These are phyloP conservation scores for Pseudofabraea citricarpa DNA, from an alignment of 2,329 filamentous ascomycete genomes.

Conservation along the genomic window DNA sequence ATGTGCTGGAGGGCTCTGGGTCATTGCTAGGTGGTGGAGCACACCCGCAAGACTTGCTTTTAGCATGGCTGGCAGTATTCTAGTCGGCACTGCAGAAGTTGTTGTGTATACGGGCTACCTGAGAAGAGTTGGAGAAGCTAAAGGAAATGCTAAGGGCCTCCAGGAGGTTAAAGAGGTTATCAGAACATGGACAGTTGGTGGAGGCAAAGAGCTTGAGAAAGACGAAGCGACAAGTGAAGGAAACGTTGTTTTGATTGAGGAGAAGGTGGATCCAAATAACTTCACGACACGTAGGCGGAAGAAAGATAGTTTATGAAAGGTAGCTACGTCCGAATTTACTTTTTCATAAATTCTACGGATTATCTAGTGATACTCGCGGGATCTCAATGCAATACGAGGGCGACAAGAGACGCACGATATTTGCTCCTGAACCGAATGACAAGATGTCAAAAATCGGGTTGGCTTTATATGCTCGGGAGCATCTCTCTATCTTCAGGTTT, in stretches of 20 bases:
- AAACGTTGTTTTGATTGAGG: neutral
- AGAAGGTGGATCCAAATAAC: neutral
- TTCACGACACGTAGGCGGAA: neutral
- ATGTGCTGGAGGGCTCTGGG: constrained; percentile 71
- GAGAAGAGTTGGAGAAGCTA: constrained; percentile 65
- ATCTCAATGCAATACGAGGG: too few species aligned
- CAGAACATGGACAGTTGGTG: constrained; percentile 64
- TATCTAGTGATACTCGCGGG: too few species aligned
- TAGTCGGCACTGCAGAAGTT: constrained; percentile 73
- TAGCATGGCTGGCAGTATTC: constrained; percentile 62
- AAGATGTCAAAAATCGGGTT: too few species aligned
- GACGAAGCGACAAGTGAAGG: constrained; percentile 4
- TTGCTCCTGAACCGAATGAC: too few species aligned
- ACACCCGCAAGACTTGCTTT: constrained; percentile 65
- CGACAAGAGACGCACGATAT: too few species aligned
- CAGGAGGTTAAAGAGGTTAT: constrained; percentile 66
- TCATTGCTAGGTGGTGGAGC: constrained; percentile 72
- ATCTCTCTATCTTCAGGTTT: too few species aligned
- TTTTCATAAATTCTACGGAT: too few species aligned
- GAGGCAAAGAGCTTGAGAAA: constrained; percentile 25
- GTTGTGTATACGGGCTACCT: constrained; percentile 73
- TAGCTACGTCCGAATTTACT: too few species aligned
- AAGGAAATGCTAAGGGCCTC: constrained; percentile 52
- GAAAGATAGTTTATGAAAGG: constrained; percentile 1
- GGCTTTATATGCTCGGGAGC: too few species aligned